These are phyloP conservation scores for Plasmodium ovale DNA, from an alignment of 169 alveolate genomes.

Conservation along the genomic window DNA sequence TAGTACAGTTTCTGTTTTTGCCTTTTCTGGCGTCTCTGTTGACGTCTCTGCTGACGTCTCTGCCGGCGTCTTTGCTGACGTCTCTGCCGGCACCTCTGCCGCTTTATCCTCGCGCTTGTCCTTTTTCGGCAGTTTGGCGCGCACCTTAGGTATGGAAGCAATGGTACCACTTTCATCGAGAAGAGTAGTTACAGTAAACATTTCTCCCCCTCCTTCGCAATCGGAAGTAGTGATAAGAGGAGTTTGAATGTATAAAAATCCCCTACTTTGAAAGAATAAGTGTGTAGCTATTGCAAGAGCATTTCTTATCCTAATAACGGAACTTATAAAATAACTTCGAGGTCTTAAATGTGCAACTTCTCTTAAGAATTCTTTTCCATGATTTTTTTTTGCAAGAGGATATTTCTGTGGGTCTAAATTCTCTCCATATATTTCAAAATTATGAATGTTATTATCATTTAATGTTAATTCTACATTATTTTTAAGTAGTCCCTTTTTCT, in stretches of 20 bases:
- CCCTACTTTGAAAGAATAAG: conserved; percentile 94
- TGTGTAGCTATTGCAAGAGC: conserved; percentile 97
- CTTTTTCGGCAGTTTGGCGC: conserved; percentile 5
- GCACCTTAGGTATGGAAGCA: conserved; percentile 66
- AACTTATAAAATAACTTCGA: conserved; percentile 95
- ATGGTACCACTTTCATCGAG: conserved; percentile 85
- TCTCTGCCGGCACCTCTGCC: background rate
- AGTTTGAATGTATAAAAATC: conserved; percentile 97
- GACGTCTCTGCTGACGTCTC: conserved; percentile 12
- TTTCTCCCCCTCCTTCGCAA: conserved; percentile 99
- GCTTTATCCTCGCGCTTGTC: conserved; percentile 34
- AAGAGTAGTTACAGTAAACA: conserved; percentile 97
- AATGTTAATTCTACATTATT: conserved; percentile 79
- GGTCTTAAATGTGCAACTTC: conserved; percentile 98
- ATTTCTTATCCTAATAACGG: conserved; percentile 95
- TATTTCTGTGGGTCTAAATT: conserved; percentile 92
- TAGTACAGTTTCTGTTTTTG: too few relatives aligned
- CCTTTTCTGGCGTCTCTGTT: too few relatives aligned
- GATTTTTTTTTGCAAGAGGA: conserved; percentile 96
- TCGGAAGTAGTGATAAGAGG: conserved; percentile 99
- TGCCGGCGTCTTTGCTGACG: background rate
- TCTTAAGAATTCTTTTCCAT: conserved; percentile 94
- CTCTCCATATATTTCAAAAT: conserved; percentile 86
- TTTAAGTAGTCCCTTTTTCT: conserved; percentile 78
- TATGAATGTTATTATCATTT: conserved; percentile 71